These are phyloP conservation scores for Ogataea glucozyma DNA, from an alignment of 805 yeast species.

Conservation along the genomic window DNA sequence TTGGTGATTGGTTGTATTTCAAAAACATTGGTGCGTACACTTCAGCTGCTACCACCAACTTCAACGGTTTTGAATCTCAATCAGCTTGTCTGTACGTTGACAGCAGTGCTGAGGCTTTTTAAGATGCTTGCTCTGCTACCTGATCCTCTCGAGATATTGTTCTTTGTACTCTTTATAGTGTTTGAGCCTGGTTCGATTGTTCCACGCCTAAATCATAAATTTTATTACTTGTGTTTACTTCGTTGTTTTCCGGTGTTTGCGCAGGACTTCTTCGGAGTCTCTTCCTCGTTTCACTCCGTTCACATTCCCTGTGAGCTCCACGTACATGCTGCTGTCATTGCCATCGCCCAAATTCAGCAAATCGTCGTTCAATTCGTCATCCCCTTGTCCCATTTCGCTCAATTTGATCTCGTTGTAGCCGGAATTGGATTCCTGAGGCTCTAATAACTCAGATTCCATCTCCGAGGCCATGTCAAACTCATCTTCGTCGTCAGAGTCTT, in stretches of 20 bases:
- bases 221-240: background rate
- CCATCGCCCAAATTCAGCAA: conserved; percentile 16
- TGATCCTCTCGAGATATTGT: no score
- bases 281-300: conserved; percentile 26
- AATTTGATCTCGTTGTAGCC: conserved; percentile 20
- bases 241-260: conserved; percentile 9
- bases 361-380: conserved; percentile 29
- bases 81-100: conserved; percentile 66
- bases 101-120: conserved; percentile 14
- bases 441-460: no score
- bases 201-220: background rate
- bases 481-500: conserved; percentile 20
- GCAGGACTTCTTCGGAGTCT: conserved; percentile 14
- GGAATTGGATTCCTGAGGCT: background rate
- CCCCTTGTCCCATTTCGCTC: conserved; percentile 30
- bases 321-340: conserved; percentile 29
- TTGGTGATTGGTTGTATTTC: conserved; percentile 94
- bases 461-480: conserved; percentile 8
- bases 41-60: conserved; percentile 84
- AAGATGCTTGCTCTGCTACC: no score
- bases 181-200: conserved; percentile 1
- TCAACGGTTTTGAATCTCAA: conserved; percentile 79
- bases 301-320: conserved; percentile 27
- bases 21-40: conserved; percentile 89
- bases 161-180: conserved; percentile 5